A percentile compares a stretch with the other conserved stretches of the same genome.
phyloP scores from a whole-genome alignment of 805 yeast genomes.

The Sungouiella thailandica region DNA sequence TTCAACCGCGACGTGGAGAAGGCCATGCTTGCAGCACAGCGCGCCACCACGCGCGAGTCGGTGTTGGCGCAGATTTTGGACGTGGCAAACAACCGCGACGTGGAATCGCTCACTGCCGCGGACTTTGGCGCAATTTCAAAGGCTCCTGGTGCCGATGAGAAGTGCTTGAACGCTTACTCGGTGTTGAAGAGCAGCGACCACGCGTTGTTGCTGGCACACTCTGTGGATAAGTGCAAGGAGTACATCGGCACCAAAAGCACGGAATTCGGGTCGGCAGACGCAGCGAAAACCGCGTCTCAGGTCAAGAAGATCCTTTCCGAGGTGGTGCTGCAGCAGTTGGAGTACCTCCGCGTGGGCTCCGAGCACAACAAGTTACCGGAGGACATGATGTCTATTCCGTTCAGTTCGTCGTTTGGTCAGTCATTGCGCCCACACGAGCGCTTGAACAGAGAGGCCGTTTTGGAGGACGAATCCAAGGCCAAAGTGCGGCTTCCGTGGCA shows the following conservation, averaged over 20 bases:
- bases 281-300: slow-evolving; percentile 26
- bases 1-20: slow-evolving; percentile 36
- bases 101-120: slow-evolving; percentile 14
- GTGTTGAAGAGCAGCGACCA: slow-evolving; percentile 25
- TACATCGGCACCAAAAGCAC: slow-evolving; percentile 30
- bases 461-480: slow-evolving; percentile 47
- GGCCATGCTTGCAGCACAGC: slow-evolving; percentile 39
- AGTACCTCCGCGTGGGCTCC: slow-evolving; percentile 26
- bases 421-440: slow-evolving; percentile 29
- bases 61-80: slow-evolving; percentile 42
- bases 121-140: slow-evolving; percentile 13
- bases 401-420: slow-evolving; percentile 21
- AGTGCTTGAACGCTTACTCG: slow-evolving; percentile 31
- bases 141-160: slow-evolving; percentile 23
- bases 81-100: slow-evolving; percentile 21
- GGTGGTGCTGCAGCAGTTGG: slow-evolving; percentile 29
- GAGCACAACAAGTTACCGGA: slow-evolving; percentile 26
- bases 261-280: slow-evolving; percentile 26
- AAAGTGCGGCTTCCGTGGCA: slow-evolving; percentile 76
- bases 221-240: slow-evolving; percentile 17
- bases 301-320: slow-evolving; percentile 35
- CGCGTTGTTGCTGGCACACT: slow-evolving; percentile 16
- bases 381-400: slow-evolving; percentile 22
- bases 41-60: slow-evolving; percentile 41
- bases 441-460: slow-evolving; percentile 40